A percentile compares a stretch with the other conserved stretches of the same genome.
Conservation (phyloP, 78 protist species). For the slime mould (Dictyostelium discoideum) region dicty_2.7 NC_007088.5:828501-829000, state of each 20-base stretch:
- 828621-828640: conserved; percentile 3
- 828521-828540: neutral
- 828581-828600: conserved; percentile 5
- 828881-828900: conserved; percentile 75
- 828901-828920: conserved; percentile 68
- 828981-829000: conserved; percentile 45
- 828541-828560: conserved; percentile 36
- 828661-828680: neutral
- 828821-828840: conserved; percentile 62
- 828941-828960: conserved; percentile 78
- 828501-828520: conserved; percentile 10
- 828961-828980: conserved; percentile 78
- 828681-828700: conserved; percentile 38
- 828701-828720: neutral
- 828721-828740: neutral
- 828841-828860: conserved; percentile 65
- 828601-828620: conserved; percentile 12
- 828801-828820: conserved; percentile 75
- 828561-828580: conserved; percentile 10
- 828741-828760: neutral
- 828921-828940: conserved; percentile 50
- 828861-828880: conserved; percentile 48
- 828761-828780: conserved; percentile 58
- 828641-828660: neutral
- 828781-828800: conserved; percentile 70